Base-by-base conservation (phyloP, 371 early-diverging fungal genomes). In the Syncephalastrum racemosum region DNA sequence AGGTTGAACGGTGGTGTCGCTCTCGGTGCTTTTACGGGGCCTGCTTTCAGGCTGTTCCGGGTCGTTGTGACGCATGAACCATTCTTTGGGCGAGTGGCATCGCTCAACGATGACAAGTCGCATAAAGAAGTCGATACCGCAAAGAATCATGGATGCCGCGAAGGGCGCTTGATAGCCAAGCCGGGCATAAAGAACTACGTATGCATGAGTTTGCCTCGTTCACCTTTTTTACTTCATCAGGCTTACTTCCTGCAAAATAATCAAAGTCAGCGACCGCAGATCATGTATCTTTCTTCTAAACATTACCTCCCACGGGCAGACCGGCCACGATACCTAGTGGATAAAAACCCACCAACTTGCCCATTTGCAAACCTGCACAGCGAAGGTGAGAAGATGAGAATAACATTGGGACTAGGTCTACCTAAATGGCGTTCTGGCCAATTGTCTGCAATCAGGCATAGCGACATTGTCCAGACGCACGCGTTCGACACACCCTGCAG, bases 151-250 rank as follows among this genome's bases (percentile, higher is more conserved):
- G 24, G 87, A 86, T 47, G 93, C 87, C 27, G 84, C 80, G 56
- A 91, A 91, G 0, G 92, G 90, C 0, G 88, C 85, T 39, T 75
- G 70, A 15, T 77, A 66, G 18, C 90, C 89, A 41, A 85, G 63
- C 16, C 82, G 68, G 60, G 83, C 87, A 15, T 91, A 79, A 6
- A 83, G 67, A 14, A 73, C 74, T 73, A 50, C 14, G 47, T 0
- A 22, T 14, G 25, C 22, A 31, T 27, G 25, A 39, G 36, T 31
- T 31, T 25, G 6, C 36, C 36, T 31, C 6, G 10, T 43, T 42
- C 25, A 27, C 19, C 19, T 46, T 45, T 20, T 45, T 46, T 54
- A 47, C 20, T 16, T 24, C 12, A 2, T 31, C 2, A 25, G 36
- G 36, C 36, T 31, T 31, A 31, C 36, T 31, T 31, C 36, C 36